Percentiles rank a stretch among this genome's conserved stretches.
phyloP scores from a whole-genome alignment of 2,329 filamentous ascomycete genomes.

The Pseudogymnoascus sp. region DNA sequence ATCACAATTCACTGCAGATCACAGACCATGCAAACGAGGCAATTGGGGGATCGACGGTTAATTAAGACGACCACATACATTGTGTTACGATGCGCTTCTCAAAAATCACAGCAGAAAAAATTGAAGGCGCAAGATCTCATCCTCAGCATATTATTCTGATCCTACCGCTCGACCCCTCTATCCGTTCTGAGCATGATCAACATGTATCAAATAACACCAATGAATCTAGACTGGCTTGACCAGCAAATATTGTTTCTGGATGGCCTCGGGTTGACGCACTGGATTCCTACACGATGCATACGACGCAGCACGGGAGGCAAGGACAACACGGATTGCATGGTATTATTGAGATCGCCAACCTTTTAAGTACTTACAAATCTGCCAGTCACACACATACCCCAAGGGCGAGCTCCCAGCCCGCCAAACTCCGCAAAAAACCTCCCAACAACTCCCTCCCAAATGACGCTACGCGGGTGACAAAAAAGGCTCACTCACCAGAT shows the following conservation, averaged over 20 bases:
- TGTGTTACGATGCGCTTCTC: not conserved
- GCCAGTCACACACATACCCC: not conserved
- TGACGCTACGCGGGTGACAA: slow-evolving; percentile 6
- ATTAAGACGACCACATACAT: not conserved
- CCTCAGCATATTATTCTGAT: not conserved
- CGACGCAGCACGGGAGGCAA: not conserved
- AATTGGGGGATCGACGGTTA: not conserved
- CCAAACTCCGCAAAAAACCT: not conserved
- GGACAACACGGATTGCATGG: slow-evolving; percentile 2
- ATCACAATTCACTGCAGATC: not conserved
- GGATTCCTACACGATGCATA: slow-evolving; percentile 1
- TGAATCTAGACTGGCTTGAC: not conserved
- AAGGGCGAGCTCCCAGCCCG: not conserved
- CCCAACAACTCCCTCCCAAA: not conserved
- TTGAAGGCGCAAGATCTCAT: not conserved
- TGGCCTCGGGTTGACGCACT: not conserved
- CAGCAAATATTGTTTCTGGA: not conserved
- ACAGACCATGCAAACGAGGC: not conserved
- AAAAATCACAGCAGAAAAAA: not conserved
- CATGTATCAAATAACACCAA: not conserved
- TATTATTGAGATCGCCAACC: slow-evolving; percentile 9
- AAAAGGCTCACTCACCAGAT: slow-evolving; percentile 8
- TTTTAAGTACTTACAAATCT: slow-evolving; percentile 8
- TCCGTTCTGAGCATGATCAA: not conserved
- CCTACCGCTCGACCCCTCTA: not conserved